Evolutionary conservation across 129 eudicot genomes (phyloP).

Genomic region (sunflower (Helianthus annuus)): HanXRQr2.0-SUNRISE NC_035448.2:52246409-52246908

Average conservation of each 20-base stretch:
- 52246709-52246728: constrained; percentile 36
- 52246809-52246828: constrained; percentile 16
- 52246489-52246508: too few species aligned
- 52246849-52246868: constrained; percentile 20
- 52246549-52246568: too few species aligned
- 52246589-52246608: too few species aligned
- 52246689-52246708: constrained; percentile 27
- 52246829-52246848: constrained; percentile 21
- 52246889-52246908: constrained; percentile 25
- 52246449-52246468: too few species aligned
- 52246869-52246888: constrained; percentile 23
- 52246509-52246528: too few species aligned
- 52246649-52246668: background rate
- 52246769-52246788: constrained; percentile 9
- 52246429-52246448: too few species aligned
- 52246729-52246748: constrained; percentile 36
- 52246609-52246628: too few species aligned
- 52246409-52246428: too few species aligned
- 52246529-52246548: too few species aligned
- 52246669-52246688: constrained; percentile 4
- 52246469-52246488: too few species aligned
- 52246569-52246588: too few species aligned
- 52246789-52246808: background rate
- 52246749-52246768: constrained; percentile 4
- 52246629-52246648: too few species aligned